Conservation (phyloP, 1,284 basidiomycete species). For the Ustanciosporium gigantosporum region DNA sequence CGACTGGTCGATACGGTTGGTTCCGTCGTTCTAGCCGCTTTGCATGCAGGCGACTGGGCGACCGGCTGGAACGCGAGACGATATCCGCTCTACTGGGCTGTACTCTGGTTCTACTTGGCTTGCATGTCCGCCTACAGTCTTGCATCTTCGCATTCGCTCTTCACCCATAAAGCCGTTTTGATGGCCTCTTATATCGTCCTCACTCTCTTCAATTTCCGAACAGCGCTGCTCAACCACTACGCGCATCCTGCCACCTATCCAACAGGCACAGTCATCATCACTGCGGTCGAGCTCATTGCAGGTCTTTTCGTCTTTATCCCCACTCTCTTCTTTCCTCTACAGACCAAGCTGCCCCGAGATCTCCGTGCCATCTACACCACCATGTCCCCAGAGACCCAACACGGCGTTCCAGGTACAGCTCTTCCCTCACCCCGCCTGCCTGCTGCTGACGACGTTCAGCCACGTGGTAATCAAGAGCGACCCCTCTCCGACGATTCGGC, state of each 20-base stretch:
- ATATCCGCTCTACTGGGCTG: constrained; percentile 32
- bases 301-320: constrained; percentile 31
- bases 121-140: constrained; percentile 39
- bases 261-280: constrained; percentile 21
- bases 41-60: constrained; percentile 35
- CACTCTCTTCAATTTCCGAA: constrained; percentile 50
- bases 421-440: constrained; percentile 48
- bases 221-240: constrained; percentile 26
- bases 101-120: constrained; percentile 47
- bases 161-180: constrained; percentile 50
- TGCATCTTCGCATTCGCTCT: constrained; percentile 35
- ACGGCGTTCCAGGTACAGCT: constrained; percentile 47
- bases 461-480: not conserved
- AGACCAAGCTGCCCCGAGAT: constrained; percentile 34
- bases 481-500: constrained; percentile 1
- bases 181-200: constrained; percentile 38
- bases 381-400: constrained; percentile 45
- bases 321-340: constrained; percentile 48
- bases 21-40: constrained; percentile 21
- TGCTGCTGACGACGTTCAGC: constrained; percentile 5
- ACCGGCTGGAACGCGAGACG: constrained; percentile 10
- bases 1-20: constrained; percentile 38
- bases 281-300: constrained; percentile 29
- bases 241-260: constrained; percentile 9
- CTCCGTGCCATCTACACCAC: constrained; percentile 53